Evolutionary conservation across 129 eudicot species (phyloP).

Genomic region (Calendula officinalis): DNA sequence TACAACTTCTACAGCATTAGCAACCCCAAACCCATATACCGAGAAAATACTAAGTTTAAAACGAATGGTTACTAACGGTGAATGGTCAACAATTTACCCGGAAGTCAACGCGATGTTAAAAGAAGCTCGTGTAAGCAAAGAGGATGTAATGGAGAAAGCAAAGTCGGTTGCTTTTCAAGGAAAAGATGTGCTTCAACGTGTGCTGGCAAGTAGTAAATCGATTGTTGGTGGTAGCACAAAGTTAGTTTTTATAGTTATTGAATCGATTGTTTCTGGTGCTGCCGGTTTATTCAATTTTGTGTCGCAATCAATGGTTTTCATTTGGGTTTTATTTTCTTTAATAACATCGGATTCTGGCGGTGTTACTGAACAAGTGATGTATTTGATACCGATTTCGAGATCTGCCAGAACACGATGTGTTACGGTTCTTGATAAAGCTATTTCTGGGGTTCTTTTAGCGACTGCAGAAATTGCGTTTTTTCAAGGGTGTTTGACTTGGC

Average conservation of each 20-base stretch:
- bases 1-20: slow-evolving; percentile 46
- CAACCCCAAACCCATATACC: slow-evolving; percentile 50
- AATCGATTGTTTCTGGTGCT: slow-evolving; percentile 85
- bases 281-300: slow-evolving; percentile 73
- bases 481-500: slow-evolving; percentile 98
- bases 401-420: slow-evolving; percentile 71
- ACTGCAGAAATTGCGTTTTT: slow-evolving; percentile 84
- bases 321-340: slow-evolving; percentile 82
- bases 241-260: slow-evolving; percentile 50
- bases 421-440: slow-evolving; percentile 86
- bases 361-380: slow-evolving; percentile 88
- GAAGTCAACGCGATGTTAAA: slow-evolving; percentile 64
- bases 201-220: slow-evolving; percentile 66
- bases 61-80: slow-evolving; percentile 55
- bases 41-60: slow-evolving; percentile 66
- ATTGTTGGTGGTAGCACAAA: slow-evolving; percentile 76
- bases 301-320: slow-evolving; percentile 79
- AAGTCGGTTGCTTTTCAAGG: slow-evolving; percentile 87
- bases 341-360: slow-evolving; percentile 95
- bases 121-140: slow-evolving; percentile 52
- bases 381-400: slow-evolving; percentile 64
- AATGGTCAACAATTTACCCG: slow-evolving; percentile 74
- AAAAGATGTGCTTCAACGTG: slow-evolving; percentile 64
- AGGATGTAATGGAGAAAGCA: slow-evolving; percentile 75
- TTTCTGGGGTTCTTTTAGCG: slow-evolving; percentile 79